Percentiles rank a stretch among this genome's conserved stretches.
These are phyloP conservation scores for Beauveria brongniartii DNA, from an alignment of 2,329 filamentous ascomycete species.

Conservation along the genomic window DNA sequence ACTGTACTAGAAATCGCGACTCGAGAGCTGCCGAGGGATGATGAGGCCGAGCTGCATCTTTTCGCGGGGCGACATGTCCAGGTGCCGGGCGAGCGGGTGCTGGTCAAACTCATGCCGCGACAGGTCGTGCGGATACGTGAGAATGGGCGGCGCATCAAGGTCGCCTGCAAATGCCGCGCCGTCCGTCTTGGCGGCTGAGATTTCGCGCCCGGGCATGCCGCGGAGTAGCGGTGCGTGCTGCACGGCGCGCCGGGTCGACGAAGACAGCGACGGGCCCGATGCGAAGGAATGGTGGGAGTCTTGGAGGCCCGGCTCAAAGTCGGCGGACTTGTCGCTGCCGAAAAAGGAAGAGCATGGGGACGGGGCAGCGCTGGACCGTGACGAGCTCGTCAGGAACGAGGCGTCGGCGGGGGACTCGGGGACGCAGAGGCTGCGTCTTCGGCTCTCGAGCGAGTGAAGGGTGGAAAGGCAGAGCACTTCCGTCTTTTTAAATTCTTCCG, in stretches of 20 bases:
- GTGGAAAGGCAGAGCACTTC: slow-evolving; percentile 17
- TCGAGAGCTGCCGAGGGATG: slow-evolving; percentile 24
- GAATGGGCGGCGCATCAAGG: slow-evolving; percentile 20
- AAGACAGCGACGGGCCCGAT: neutral
- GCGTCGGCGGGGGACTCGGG: neutral
- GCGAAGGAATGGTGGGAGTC: neutral
- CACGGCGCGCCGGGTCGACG: neutral
- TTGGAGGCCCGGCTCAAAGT: neutral
- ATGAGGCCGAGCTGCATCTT: slow-evolving; percentile 26
- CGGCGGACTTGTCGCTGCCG: neutral
- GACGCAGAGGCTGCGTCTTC: neutral
- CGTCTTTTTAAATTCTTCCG: slow-evolving; percentile 26
- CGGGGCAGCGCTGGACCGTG: neutral
- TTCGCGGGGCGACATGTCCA: slow-evolving; percentile 21
- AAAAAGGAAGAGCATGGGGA: neutral
- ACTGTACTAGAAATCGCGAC: slow-evolving; percentile 30
- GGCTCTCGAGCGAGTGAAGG: neutral
- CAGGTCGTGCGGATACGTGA: slow-evolving; percentile 26
- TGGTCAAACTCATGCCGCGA: slow-evolving; percentile 27
- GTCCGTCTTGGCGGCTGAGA: slow-evolving; percentile 30
- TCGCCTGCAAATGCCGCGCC: slow-evolving; percentile 27
- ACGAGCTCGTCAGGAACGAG: slow-evolving; percentile 1
- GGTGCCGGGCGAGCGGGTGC: slow-evolving; percentile 27
- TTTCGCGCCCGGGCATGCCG: slow-evolving; percentile 31
- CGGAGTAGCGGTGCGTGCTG: slow-evolving; percentile 33